These are phyloP conservation scores for Tricholoma sp. DNA, from an alignment of 768 basidiomycete genomes.

Conservation along the genomic window DNA sequence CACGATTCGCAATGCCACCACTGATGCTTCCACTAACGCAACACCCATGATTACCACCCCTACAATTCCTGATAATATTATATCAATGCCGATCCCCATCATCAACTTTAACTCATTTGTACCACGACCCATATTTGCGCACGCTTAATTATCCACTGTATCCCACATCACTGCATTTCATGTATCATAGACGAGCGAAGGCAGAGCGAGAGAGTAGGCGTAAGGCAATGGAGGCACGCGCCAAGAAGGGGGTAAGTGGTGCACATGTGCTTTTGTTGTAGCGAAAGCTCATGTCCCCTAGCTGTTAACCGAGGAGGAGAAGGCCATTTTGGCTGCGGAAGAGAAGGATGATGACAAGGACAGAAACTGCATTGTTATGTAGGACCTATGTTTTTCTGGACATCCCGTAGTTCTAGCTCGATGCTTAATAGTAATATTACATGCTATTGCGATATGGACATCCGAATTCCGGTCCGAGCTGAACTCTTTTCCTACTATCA, in stretches of 20 bases:
- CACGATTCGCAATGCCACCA: constrained; percentile 8
- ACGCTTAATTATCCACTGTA: constrained; percentile 39
- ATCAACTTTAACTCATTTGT: constrained; percentile 48
- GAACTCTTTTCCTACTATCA: no score
- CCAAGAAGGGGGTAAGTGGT: constrained; percentile 64
- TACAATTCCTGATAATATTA: constrained; percentile 23
- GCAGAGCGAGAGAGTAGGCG: constrained; percentile 68
- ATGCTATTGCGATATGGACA: background rate
- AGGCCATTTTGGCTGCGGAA: constrained; percentile 49
- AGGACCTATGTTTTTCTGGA: constrained; percentile 5
- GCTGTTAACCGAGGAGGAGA: constrained; percentile 63
- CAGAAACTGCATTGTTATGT: constrained; percentile 58
- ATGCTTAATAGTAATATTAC: background rate
- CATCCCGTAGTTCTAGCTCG: background rate
- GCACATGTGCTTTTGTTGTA: background rate
- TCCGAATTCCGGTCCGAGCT: constrained; percentile 15
- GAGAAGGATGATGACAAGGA: constrained; percentile 41
- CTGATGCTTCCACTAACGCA: constrained; percentile 8
- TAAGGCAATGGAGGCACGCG: constrained; percentile 67
- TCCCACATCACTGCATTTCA: constrained; percentile 18
- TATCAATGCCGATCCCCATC: constrained; percentile 30
- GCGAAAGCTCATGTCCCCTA: constrained; percentile 13
- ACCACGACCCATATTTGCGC: constrained; percentile 63
- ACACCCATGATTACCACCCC: constrained; percentile 11
- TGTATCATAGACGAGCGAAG: constrained; percentile 55